Evolutionary conservation across 306 rosid species (phyloP).

Genomic region (Quercus alba): DNA sequence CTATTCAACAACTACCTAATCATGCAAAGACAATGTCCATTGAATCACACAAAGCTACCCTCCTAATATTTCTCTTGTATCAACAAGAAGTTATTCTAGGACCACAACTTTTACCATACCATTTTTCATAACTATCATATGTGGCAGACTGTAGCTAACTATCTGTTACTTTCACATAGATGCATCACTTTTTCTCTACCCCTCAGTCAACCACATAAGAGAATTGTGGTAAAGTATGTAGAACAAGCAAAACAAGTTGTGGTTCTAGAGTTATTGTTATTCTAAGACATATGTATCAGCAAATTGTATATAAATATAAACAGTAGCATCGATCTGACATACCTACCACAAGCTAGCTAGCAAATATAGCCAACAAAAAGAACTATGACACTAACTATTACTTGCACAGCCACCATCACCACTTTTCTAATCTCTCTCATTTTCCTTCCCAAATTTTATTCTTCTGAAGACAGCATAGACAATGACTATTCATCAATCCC

Average conservation of each 20-base stretch:
- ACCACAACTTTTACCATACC: too few relatives aligned
- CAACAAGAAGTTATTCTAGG: neutral
- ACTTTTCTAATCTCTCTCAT: constrained; percentile 18
- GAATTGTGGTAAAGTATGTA: too few relatives aligned
- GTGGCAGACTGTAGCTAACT: fast-evolving
- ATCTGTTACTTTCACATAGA: too few relatives aligned
- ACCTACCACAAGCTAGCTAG: neutral
- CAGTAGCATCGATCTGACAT: neutral
- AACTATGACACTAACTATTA: constrained; percentile 10
- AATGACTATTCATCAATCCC: neutral
- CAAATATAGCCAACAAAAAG: neutral
- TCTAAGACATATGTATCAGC: neutral
- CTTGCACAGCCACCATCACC: neutral
- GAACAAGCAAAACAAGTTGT: too few relatives aligned
- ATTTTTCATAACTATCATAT: too few relatives aligned
- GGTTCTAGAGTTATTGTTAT: too few relatives aligned
- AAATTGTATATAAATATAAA: neutral
- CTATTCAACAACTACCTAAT: neutral
- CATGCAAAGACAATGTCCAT: neutral
- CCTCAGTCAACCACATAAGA: too few relatives aligned
- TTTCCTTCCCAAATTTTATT: constrained; percentile 11
- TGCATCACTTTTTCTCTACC: too few relatives aligned
- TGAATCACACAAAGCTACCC: neutral
- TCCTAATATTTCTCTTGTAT: neutral
- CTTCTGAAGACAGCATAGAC: neutral